Percentiles rank a stretch among this genome's conserved stretches.
These are phyloP conservation scores for Candida jianshihensis DNA, from an alignment of 805 yeast species.

Conservation along the genomic window DNA sequence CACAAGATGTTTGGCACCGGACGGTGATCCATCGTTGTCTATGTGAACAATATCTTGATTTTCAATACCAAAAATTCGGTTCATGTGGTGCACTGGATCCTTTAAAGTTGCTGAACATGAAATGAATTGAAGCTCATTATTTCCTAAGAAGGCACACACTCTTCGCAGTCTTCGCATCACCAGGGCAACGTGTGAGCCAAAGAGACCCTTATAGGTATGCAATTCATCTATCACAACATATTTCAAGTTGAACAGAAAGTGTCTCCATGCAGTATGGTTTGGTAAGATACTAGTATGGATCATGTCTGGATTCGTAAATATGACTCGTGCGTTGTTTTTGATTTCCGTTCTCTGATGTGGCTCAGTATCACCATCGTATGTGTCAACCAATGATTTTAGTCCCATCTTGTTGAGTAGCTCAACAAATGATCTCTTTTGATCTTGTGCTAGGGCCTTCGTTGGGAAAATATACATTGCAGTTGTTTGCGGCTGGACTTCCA, in stretches of 20 bases:
- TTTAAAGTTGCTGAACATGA: conserved; percentile 93
- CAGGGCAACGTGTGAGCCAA: conserved; percentile 88
- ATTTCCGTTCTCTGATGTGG: conserved; percentile 43
- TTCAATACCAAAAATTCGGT: conserved; percentile 63
- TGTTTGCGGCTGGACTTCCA: conserved; percentile 32
- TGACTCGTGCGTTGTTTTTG: conserved; percentile 61
- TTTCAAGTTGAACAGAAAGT: conserved; percentile 55
- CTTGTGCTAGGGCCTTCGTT: conserved; percentile 96
- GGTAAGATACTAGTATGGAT: conserved; percentile 83
- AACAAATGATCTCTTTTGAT: conserved; percentile 78
- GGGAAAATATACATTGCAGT: conserved; percentile 91
- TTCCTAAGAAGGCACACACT: conserved; percentile 47
- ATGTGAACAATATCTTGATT: conserved; percentile 48
- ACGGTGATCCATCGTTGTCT: conserved; percentile 81
- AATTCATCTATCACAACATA: conserved; percentile 79
- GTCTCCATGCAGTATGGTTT: conserved; percentile 64
- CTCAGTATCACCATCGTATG: conserved; percentile 94
- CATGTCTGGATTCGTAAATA: conserved; percentile 95
- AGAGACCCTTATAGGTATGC: conserved; percentile 83
- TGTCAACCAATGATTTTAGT: conserved; percentile 50
- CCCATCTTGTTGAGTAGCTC: conserved; percentile 48
- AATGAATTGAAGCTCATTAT: conserved; percentile 53
- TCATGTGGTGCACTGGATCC: conserved; percentile 68
- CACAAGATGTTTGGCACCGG: conserved; percentile 66
- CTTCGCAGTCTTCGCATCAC: conserved; percentile 77